Base-by-base conservation (phyloP, 345 rosid species). In the Aegle marmelos region DNA sequence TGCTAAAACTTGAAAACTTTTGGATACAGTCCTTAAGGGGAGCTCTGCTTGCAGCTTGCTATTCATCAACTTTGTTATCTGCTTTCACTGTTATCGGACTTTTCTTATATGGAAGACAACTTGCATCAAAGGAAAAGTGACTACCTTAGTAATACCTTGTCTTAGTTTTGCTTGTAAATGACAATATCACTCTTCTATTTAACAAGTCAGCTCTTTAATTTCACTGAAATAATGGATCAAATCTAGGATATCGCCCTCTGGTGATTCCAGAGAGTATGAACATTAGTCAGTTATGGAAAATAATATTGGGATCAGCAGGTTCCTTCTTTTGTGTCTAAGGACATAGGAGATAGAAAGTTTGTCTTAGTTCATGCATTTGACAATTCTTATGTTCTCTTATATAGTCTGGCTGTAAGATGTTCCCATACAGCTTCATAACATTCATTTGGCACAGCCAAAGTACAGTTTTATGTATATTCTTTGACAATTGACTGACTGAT, bases 21-120 rank as follows among this genome's bases (percentile, higher is more conserved):
- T 74, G 72, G 73, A 62, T 88, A 83, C 96, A 95, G 99, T 95
- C 99, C 56, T 79, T 95, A 21, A 87, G 98, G 81, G 97, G 84
- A 79, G 85, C 97, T 76, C 88, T 95, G 27, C 91, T 93, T 56
- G 87, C 85, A 5, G 2, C 87, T 30, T 88, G 86, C 86, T 95
- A 91, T 79, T 85, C 85, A 0, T 93, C 97, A 7, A 75, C 97
- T 1, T 10, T 92, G 53, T 86, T 93, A 84, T 91, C 98, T 9
- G 92, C 85, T 78, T 76, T 78, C 74, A 85, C 98, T 60, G 37
- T 87, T 9, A 79, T 80, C 41, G 99, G 94, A 9, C 97, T 95
- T 76, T 39, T 92, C 81, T 59, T 91, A 30, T 92, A 90, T 9
- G 97, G 83, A 68, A 87, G 89, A 81, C 89, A 88, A 77, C 90